Conservation (phyloP, 768 basidiomycete genomes). For the Rhodotorula sphaerocarpa region DNA sequence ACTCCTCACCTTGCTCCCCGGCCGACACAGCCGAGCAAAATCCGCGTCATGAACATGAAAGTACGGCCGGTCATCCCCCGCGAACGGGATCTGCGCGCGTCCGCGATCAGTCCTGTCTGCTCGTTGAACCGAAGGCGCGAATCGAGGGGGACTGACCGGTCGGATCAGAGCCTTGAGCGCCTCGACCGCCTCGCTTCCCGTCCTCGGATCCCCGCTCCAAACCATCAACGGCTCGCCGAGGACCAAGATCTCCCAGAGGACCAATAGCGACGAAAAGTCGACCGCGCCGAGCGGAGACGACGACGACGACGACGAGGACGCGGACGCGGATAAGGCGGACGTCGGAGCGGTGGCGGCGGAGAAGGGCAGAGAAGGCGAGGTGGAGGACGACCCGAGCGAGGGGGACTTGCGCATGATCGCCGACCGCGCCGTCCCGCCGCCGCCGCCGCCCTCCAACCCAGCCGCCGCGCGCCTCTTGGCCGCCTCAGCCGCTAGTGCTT, state of each 20-base stretch:
- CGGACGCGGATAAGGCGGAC: too few relatives aligned
- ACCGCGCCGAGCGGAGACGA: constrained; percentile 41
- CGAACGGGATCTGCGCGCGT: constrained; percentile 60
- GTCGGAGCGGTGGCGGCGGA: too few relatives aligned
- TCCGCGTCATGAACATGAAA: constrained; percentile 85
- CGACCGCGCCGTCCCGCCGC: too few relatives aligned
- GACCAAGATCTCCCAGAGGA: constrained; percentile 81
- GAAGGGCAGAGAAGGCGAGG: constrained; percentile 8
- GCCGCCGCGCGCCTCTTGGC: too few relatives aligned
- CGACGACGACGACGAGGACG: not conserved
- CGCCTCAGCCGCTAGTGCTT: too few relatives aligned
- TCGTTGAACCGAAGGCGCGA: too few relatives aligned
- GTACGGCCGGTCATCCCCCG: constrained; percentile 81
- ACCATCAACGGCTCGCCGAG: constrained; percentile 83
- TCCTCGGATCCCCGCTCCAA: constrained; percentile 71
- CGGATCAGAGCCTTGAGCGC: constrained; percentile 80
- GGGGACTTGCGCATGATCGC: too few relatives aligned
- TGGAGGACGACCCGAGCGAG: constrained; percentile 8
- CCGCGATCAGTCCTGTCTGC: not conserved
- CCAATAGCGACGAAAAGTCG: constrained; percentile 45
- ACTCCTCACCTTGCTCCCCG: constrained; percentile 49
- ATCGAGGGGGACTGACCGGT: constrained; percentile 54
- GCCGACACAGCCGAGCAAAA: constrained; percentile 57
- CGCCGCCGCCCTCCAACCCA: too few relatives aligned
- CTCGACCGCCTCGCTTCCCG: constrained; percentile 75